Evolutionary conservation across 1,284 basidiomycete species (phyloP).

Genomic region (Leccinum fallax): DNA sequence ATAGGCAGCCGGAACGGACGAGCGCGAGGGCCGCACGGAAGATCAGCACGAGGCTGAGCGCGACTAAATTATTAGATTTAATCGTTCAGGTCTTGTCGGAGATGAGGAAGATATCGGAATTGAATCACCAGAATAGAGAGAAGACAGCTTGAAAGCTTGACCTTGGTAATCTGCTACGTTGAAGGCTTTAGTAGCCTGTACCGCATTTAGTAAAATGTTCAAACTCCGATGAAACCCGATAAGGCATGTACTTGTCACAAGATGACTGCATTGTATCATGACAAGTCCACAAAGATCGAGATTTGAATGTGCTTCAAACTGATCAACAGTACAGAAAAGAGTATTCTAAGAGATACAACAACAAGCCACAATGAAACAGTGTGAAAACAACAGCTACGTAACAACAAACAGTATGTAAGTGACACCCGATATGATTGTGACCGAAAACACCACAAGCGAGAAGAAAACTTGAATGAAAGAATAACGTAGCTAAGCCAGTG

Average conservation of each 20-base stretch:
- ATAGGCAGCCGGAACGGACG: slow-evolving; percentile 8
- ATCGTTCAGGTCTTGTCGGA: slow-evolving; percentile 1
- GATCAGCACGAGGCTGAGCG: slow-evolving; percentile 37
- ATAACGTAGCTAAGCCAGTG: slow-evolving; percentile 11
- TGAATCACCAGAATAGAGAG: slow-evolving; percentile 27
- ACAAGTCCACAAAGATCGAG: neutral
- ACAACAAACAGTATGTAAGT: neutral
- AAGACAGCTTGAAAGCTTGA: slow-evolving; percentile 30
- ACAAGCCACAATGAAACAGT: slow-evolving; percentile 3
- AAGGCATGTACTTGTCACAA: no score
- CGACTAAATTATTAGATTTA: slow-evolving; percentile 16
- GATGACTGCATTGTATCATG: no score
- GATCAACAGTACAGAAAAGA: neutral
- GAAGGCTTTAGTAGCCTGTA: neutral
- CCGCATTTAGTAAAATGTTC: no score
- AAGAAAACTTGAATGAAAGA: neutral
- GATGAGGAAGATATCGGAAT: neutral
- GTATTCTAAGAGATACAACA: slow-evolving; percentile 15
- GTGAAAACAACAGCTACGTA: slow-evolving; percentile 10
- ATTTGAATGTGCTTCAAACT: neutral
- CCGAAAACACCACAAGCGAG: neutral
- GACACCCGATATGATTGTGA: slow-evolving; percentile 16
- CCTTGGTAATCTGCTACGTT: neutral
- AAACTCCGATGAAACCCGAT: no score
- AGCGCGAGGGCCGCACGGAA: slow-evolving; percentile 32